Evolutionary conservation across 257 asterid species (phyloP), one percentile per base, ranked within the genome.

Genomic region (Paulownia fortunei): DNA sequence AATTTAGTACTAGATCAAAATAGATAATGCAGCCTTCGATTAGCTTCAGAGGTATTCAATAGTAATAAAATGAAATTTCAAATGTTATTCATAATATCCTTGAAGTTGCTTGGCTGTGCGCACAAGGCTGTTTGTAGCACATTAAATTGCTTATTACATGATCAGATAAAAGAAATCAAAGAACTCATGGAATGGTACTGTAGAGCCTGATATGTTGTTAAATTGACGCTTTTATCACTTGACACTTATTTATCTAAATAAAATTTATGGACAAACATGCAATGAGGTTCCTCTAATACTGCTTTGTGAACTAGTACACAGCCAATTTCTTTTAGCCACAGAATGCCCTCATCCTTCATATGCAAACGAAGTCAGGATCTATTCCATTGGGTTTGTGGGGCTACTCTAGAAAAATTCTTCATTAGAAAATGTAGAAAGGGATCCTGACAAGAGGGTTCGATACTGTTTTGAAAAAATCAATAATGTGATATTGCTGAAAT

Each of bases 81-180:
- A 46, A 11, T 42, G 42, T 18, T 65, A 34, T 61, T 49, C 77
- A 27, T 64, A 42, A 24, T 39, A 42, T 2, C 4, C 10, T 71
- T 2, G 24, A 56, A 21, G 65, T 63, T 56, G 62, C 19, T 66
- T 73, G 58, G 51, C 7, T 30, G 32, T 65, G 51, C 27, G 26
- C 27, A 19, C 18, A 3, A 26, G 16, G 58, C 23, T 27, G 6
- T 23, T 68, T 36, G 42, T 64, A 27, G 64, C 60, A 70, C 21
- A 60, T 47, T 69, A 58, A 32, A 34, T 23, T 49, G 13, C 51
- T 27, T 41, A 19, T 34, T 54, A 19, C 30, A 10, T 51, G 42
- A 60, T 30, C 54, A 52, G 73, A 55, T 26, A 66, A 56, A 26
- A 73, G 5, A 19, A 73, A 60, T 52, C 63, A 44, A 13, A 63